phyloP scores from a whole-genome alignment of 108 stramenopile genomes.

The Fragilariopsis cylindrus region DNA sequence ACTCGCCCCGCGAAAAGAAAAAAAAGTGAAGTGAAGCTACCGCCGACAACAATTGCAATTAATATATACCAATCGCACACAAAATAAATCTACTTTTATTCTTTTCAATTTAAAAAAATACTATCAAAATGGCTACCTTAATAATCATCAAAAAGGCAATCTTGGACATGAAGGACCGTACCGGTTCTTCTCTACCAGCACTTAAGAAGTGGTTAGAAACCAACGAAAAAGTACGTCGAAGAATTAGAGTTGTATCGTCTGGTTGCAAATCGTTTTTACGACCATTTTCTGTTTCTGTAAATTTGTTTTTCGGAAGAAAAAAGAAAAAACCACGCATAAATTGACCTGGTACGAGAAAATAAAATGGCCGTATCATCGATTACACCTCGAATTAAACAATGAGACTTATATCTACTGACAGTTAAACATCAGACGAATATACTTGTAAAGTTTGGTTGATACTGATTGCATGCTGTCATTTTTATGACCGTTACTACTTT shows the following conservation, averaged over 20 bases:
- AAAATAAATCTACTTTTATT: not conserved
- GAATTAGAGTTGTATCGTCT: not conserved
- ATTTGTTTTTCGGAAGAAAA: not conserved
- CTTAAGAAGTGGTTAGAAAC: conserved; percentile 80
- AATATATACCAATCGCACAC: not conserved
- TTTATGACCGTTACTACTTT: conserved; percentile 23
- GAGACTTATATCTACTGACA: not conserved
- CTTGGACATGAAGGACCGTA: conserved; percentile 70
- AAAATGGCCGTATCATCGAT: not conserved
- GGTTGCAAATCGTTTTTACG: not conserved
- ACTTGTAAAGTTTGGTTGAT: not conserved
- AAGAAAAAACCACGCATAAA: conserved; percentile 11
- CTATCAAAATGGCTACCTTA: conserved; percentile 53
- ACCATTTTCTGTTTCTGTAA: not conserved
- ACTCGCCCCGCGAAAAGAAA: too few species aligned
- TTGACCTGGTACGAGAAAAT: too few species aligned
- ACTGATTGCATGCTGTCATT: not conserved
- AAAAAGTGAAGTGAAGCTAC: too few species aligned
- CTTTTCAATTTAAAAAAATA: not conserved
- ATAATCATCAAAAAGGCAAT: conserved; percentile 70
- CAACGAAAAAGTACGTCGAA: conserved; percentile 55
- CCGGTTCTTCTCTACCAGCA: conserved; percentile 72
- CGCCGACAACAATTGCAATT: too few species aligned
- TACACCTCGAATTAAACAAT: not conserved
- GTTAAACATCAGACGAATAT: conserved; percentile 1